Conservation (phyloP, 306 rosid species). For the Ziziphus jujuba region DNA sequence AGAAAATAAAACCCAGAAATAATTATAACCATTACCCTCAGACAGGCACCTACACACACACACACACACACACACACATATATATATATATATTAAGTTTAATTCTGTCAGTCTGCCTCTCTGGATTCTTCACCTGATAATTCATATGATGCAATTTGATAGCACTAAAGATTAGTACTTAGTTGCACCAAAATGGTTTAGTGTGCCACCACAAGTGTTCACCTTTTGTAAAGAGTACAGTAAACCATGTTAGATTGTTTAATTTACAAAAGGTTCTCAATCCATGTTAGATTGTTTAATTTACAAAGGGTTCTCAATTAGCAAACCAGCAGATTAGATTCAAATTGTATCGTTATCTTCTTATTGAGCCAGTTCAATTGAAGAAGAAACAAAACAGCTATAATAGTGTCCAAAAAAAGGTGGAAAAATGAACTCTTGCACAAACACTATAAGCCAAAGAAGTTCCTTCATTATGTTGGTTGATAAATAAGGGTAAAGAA, state of each 20-base stretch:
- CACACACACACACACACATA: no score
- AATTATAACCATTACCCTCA: conserved; percentile 10
- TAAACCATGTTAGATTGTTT: background rate
- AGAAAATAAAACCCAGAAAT: conserved; percentile 21
- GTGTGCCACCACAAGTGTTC: background rate
- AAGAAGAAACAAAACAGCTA: background rate
- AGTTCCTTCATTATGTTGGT: background rate
- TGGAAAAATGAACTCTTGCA: background rate
- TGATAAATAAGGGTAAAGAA: background rate
- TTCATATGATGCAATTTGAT: background rate
- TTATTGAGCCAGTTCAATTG: background rate
- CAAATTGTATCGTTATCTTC: no score
- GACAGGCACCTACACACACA: background rate
- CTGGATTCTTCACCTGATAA: background rate
- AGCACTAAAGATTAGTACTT: background rate
- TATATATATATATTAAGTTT: no score
- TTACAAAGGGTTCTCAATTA: background rate
- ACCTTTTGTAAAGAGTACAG: background rate
- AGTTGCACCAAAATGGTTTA: background rate
- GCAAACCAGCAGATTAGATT: no score
- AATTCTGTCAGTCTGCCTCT: background rate
- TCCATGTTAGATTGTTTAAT: no score
- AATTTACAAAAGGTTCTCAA: no score
- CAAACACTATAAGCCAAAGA: background rate
- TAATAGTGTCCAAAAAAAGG: background rate